These are phyloP conservation scores for Didymella segeticola DNA, from an alignment of 2,329 filamentous ascomycete genomes.

Conservation along the genomic window DNA sequence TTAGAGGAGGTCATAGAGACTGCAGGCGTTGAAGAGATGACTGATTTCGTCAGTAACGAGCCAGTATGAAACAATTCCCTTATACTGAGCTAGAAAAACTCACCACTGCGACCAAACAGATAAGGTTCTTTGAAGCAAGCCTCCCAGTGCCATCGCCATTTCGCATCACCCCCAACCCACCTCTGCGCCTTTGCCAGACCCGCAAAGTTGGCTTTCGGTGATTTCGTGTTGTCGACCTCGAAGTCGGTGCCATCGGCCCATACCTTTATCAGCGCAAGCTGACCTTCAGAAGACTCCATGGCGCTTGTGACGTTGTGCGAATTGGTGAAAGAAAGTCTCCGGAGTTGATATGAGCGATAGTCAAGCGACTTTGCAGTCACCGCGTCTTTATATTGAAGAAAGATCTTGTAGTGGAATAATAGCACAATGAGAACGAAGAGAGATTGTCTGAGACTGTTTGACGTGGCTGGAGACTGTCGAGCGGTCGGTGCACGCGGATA, in stretches of 20 bases:
- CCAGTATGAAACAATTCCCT: too few species aligned
- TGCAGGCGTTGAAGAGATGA: neutral
- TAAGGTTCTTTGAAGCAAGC: conserved; percentile 27
- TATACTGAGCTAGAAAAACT: neutral
- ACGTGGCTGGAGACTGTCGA: conserved; percentile 3
- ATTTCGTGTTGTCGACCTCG: conserved; percentile 10
- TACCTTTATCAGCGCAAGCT: conserved; percentile 17
- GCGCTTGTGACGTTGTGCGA: neutral
- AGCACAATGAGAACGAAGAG: neutral
- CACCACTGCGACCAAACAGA: conserved; percentile 14
- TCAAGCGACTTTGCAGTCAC: neutral
- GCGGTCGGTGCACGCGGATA: conserved; percentile 3
- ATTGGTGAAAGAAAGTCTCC: neutral
- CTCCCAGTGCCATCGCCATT: conserved; percentile 26
- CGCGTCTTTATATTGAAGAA: neutral
- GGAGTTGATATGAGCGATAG: neutral
- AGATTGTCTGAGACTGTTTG: neutral
- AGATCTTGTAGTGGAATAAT: neutral
- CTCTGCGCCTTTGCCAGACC: conserved; percentile 28
- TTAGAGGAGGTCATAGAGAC: neutral
- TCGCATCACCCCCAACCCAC: conserved; percentile 25
- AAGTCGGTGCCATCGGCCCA: conserved; percentile 23
- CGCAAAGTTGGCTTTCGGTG: conserved; percentile 31
- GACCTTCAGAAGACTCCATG: conserved; percentile 17
- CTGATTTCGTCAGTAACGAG: neutral